Evolutionary conservation across 2,329 filamentous ascomycete genomes (phyloP).

Genomic region (Ophiostoma novo-ulmi): DNA sequence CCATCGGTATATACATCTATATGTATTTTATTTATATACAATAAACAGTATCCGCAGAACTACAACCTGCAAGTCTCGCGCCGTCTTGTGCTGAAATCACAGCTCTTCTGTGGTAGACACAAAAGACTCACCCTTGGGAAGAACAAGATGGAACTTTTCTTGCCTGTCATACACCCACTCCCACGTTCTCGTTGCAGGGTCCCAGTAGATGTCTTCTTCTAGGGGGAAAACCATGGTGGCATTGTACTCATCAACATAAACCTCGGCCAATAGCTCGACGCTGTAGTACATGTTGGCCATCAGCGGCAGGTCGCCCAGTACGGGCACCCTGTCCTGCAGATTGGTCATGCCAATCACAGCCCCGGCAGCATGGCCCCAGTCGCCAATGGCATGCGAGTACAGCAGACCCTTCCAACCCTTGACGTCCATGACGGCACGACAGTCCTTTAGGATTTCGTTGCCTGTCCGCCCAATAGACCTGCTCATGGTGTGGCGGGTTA

Average conservation of each 20-base stretch:
- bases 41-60: neutral
- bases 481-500: constrained; percentile 41
- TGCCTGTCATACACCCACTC: constrained; percentile 48
- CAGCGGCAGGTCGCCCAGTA: constrained; percentile 44
- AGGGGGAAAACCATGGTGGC: constrained; percentile 43
- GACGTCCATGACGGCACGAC: constrained; percentile 38
- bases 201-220: constrained; percentile 49
- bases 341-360: constrained; percentile 49
- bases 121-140: neutral
- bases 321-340: constrained; percentile 44
- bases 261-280: constrained; percentile 46
- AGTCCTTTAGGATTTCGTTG: constrained; percentile 41
- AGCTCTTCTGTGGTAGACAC: constrained; percentile 6
- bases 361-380: constrained; percentile 48
- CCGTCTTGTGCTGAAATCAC: neutral
- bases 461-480: constrained; percentile 40
- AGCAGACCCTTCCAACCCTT: constrained; percentile 45
- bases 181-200: constrained; percentile 38
- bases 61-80: neutral
- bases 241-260: constrained; percentile 44
- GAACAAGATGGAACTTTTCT: constrained; percentile 38
- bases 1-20: neutral
- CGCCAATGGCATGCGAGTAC: constrained; percentile 47
- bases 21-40: neutral
- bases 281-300: constrained; percentile 46